phyloP scores from a whole-genome alignment of 345 rosid species.

The Eucalyptus polybractea region DNA sequence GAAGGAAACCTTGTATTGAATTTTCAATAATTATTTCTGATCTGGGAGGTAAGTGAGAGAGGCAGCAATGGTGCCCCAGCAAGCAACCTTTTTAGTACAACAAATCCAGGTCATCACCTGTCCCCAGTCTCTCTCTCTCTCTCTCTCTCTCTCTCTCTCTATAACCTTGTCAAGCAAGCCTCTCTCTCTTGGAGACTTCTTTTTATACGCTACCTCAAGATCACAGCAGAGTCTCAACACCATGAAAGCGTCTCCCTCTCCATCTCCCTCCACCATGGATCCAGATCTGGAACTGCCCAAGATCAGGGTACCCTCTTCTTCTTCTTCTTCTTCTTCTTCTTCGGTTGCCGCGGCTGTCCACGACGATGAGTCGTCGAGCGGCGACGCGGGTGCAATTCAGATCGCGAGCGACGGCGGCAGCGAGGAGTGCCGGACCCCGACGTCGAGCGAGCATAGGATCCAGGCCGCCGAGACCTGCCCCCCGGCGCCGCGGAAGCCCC shows the following conservation, averaged over 20 bases:
- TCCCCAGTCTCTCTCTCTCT: background rate
- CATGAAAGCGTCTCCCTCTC: background rate
- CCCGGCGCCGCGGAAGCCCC: background rate
- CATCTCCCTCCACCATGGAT: constrained; percentile 6
- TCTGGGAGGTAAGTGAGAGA: background rate
- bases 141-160: background rate
- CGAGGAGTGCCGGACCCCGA: background rate
- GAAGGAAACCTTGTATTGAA: background rate
- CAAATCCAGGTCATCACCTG: background rate
- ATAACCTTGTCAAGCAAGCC: background rate
- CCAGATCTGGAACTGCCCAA: constrained; percentile 9
- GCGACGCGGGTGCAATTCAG: background rate
- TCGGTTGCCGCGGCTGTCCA: background rate
- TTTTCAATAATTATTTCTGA: background rate
- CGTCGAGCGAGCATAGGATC: background rate
- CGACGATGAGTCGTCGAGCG: background rate
- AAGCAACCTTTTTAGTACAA: background rate
- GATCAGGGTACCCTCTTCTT: background rate
- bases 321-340: background rate
- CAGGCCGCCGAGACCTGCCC: background rate
- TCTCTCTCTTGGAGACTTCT: background rate
- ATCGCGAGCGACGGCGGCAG: background rate
- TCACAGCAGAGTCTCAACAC: background rate
- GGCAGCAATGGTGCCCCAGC: background rate
- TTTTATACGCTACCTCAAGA: background rate